Conservation (phyloP, 331 rosid genomes). For the Rosa hybrid region DNA sequence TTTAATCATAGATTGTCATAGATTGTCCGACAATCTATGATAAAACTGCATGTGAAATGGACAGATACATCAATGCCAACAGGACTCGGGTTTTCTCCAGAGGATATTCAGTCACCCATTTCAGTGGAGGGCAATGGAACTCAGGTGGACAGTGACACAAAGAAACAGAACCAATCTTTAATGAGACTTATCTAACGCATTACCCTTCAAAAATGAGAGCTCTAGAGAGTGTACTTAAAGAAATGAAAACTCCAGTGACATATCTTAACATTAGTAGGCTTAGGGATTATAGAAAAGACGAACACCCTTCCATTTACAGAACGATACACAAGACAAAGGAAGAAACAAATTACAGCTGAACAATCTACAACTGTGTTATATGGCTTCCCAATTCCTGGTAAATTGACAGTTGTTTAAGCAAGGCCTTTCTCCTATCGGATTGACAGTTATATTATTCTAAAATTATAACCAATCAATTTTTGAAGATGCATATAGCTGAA, state of each 20-base stretch:
- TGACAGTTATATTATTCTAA: too few species aligned
- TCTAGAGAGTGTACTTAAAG: conserved; percentile 55
- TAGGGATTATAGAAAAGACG: conserved; percentile 90
- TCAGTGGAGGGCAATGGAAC: conserved; percentile 98
- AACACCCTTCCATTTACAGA: conserved; percentile 85
- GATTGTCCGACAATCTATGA: too few species aligned
- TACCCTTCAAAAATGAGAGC: conserved; percentile 90
- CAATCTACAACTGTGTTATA: conserved; percentile 15
- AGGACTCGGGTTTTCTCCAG: conserved; percentile 79
- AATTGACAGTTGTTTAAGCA: too few species aligned
- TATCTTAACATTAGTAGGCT: conserved; percentile 86
- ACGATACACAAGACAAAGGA: conserved; percentile 57
- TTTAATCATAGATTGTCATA: not conserved
- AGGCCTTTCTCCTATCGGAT: too few species aligned
- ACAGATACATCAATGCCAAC: conserved; percentile 53
- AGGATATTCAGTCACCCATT: conserved; percentile 90
- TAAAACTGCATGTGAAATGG: conserved; percentile 17
- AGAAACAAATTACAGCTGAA: conserved; percentile 50
- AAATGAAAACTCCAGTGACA: conserved; percentile 68
- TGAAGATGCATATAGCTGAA: too few species aligned
- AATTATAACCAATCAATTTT: too few species aligned
- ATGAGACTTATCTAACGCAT: conserved; percentile 45
- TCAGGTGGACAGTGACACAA: conserved; percentile 90
- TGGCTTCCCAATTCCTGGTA: too few species aligned
- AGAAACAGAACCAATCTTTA: conserved; percentile 75